These are phyloP conservation scores for Aureobasidium subglaciale DNA, from an alignment of 2,329 filamentous ascomycete species.

Conservation along the genomic window DNA sequence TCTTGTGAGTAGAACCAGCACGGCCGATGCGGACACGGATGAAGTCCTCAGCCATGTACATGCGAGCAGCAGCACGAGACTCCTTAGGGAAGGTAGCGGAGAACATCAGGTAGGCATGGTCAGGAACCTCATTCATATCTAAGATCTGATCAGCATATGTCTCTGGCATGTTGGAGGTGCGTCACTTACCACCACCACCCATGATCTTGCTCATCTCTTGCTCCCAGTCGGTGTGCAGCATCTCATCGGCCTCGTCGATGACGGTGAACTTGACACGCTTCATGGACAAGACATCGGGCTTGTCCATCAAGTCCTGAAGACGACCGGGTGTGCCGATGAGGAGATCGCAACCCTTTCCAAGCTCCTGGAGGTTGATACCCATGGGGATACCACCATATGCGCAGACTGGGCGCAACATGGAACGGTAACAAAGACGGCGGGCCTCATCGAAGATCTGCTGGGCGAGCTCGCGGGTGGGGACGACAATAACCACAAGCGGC, in stretches of 20 bases:
- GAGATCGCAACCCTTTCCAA: conserved; percentile 80
- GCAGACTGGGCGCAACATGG: conserved; percentile 87
- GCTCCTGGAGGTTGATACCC: conserved; percentile 61
- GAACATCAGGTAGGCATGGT: conserved; percentile 72
- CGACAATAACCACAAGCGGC: conserved; percentile 78
- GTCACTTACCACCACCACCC: conserved; percentile 64
- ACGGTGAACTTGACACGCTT: conserved; percentile 68
- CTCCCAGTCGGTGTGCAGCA: conserved; percentile 74
- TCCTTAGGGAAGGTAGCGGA: conserved; percentile 87
- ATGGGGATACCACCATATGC: conserved; percentile 77
- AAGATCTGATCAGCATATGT: neutral
- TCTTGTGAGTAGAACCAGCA: conserved; percentile 71
- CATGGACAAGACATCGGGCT: conserved; percentile 61
- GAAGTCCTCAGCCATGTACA: conserved; percentile 66
- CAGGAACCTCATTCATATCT: conserved; percentile 69
- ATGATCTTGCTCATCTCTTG: conserved; percentile 69
- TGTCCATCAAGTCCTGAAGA: conserved; percentile 73
- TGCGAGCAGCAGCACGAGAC: conserved; percentile 67
- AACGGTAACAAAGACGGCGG: conserved; percentile 86
- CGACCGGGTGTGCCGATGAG: conserved; percentile 84
- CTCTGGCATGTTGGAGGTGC: neutral
- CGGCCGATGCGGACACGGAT: conserved; percentile 81
- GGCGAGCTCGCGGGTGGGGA: conserved; percentile 81
- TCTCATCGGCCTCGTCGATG: conserved; percentile 92
- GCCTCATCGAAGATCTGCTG: conserved; percentile 94